A percentile compares a stretch with the other conserved stretches of the same genome.
Evolutionary conservation across 1,284 basidiomycete species (phyloP).

Genomic region (Ceratobasidium sp.): DNA sequence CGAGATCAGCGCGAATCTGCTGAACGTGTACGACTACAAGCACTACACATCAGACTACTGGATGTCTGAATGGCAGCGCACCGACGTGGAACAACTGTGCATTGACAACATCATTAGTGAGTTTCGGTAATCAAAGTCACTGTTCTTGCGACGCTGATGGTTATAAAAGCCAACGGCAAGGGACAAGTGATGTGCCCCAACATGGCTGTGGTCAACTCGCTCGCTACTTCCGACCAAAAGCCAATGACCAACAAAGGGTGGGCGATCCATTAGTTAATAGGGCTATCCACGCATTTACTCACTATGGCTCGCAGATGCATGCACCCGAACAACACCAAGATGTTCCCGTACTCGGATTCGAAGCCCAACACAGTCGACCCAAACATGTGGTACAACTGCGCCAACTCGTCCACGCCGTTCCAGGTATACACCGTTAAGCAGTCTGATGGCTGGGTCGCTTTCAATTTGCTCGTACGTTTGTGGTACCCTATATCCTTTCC

Average conservation of each 20-base stretch:
- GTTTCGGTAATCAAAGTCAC: neutral
- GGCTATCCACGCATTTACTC: neutral
- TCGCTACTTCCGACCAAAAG: conserved; percentile 19
- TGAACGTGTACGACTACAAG: conserved; percentile 42
- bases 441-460: neutral
- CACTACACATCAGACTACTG: conserved; percentile 43
- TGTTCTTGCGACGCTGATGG: too few relatives aligned
- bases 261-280: too few relatives aligned
- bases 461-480: conserved; percentile 19
- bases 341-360: conserved; percentile 27
- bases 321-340: conserved; percentile 26
- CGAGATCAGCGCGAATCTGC: conserved; percentile 24
- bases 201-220: conserved; percentile 9
- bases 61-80: conserved; percentile 41
- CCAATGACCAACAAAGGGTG: conserved; percentile 37
- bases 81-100: conserved; percentile 42
- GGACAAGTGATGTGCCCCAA: conserved; percentile 20
- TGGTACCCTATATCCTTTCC: neutral
- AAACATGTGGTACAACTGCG: conserved; percentile 35
- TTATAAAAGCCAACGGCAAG: conserved; percentile 14
- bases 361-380: conserved; percentile 19
- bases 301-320: neutral
- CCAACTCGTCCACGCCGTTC: conserved; percentile 10
- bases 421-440: conserved; percentile 22
- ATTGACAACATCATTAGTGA: conserved; percentile 44